Evolutionary conservation across 768 basidiomycete species (phyloP), one percentile per base, ranked within the genome.

Genomic region (Russula compacta): DNA sequence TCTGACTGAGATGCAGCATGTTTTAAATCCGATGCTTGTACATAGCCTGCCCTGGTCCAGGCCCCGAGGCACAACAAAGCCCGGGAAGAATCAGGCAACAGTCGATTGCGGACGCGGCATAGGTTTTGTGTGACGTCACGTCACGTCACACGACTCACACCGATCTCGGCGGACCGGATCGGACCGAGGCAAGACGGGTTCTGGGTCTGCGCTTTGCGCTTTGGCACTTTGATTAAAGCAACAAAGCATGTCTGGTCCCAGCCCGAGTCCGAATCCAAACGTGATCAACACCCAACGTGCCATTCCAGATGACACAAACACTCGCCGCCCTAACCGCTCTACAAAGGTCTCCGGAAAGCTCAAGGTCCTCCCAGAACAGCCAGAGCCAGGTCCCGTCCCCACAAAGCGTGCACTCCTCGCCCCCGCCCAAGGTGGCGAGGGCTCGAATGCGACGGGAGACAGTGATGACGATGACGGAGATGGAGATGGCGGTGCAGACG

Each of bases 321-420:
- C 78, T 21, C 79, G 87, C 56, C 87, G 87, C 0, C 87, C 87
- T 14, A 89, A 89, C 67, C 78, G 89, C 65, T 84, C 87, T 19
- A 89, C 89, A 0, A 91, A 91, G 70, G 82, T 86, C 9, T 85
- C 86, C 12, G 89, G 89, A 47, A 93, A 93, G 71, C 82, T 93
- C 65, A 92, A 93, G 69, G 89, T 93, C 15, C 78, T 93, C 35
- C 91, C 91, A 51, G 91, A 93, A 69, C 86, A 92, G 68, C 89
- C 87, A 6, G 86, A 89, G 38, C 75, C 78, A 14, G 64, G 66
- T 4, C 60, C 71, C 15, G 64, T 66, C 24, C 66, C 66, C 1
- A 59, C 64, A 33, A 66, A 65, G 53, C 64, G 64, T 50, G 64
- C 61, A 6, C 66, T 66, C 35, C 64, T 66, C 8, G 59, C 52